Base-by-base conservation (phyloP, 2,329 filamentous ascomycete species). In the Paramyrothecium sp. region DNA sequence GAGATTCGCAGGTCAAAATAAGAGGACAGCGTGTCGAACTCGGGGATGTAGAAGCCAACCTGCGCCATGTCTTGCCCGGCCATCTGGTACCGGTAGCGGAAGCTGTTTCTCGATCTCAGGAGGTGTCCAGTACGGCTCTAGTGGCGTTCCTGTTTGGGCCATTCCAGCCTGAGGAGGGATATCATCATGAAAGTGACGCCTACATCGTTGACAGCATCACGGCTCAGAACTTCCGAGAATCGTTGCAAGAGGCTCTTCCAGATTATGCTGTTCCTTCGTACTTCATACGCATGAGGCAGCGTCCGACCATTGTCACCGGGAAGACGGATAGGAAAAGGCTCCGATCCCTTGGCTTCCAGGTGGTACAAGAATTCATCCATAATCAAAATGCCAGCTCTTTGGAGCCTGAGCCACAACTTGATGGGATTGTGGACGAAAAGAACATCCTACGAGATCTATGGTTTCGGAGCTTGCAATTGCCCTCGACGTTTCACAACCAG, bases 1-100 rank as follows among this genome's bases (percentile, higher is more conserved):
- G 81, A 61, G 83, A 86, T 60, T 76, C 76, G 0, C 83, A 86
- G 63, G 77, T 86, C 53, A 87, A 87, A 67, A 69, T 87, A 12
- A 75, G 79, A 34, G 86, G 86, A 17, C 85, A 79, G 57, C 69
- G 82, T 44, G 73, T 84, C 50, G 86, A 82, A 69, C 71, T 81
- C 7, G 62, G 55, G 3, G 63, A 60, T 33, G 55, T 65, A 2
- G 62, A 64, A 46, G 20, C 49, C 20, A 54, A 58, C 44, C 53
- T 53, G n/a, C 38, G 38, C 38, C 7, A 16, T 7, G 13, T 46
- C 53, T 26, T n/a, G 38, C 55, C 44, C 51, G 46, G 41, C 21
- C 47, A 56, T 11, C 41, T 50, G 19, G 30, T 54, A 3, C 41
- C 53, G 22, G 53, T 58, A n/a, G 46, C 50, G 13, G 50, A 56